Conservation (phyloP, 768 basidiomycete species). For the Suillus placidus region DNA sequence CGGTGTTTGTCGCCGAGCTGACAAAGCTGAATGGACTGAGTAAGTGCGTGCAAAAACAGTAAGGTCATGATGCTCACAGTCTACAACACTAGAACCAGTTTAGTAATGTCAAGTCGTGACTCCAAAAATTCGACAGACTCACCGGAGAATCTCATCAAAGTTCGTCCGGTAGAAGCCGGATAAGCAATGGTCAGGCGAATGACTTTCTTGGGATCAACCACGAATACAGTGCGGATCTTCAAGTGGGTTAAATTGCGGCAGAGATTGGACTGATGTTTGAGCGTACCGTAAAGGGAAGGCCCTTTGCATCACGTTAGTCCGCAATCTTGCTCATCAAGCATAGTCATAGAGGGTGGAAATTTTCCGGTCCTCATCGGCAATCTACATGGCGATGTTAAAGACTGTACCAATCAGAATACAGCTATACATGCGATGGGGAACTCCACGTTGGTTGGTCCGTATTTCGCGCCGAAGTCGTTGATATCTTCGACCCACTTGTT, state of each 20-base stretch:
- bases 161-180: constrained; percentile 94
- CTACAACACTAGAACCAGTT: constrained; percentile 61
- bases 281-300: constrained; percentile 87
- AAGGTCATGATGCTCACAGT: constrained; percentile 46
- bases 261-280: neutral
- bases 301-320: constrained; percentile 85
- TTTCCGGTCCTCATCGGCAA: constrained; percentile 88
- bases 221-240: constrained; percentile 92
- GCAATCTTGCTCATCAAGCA: constrained; percentile 96
- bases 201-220: constrained; percentile 95
- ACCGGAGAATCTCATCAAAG: constrained; percentile 75
- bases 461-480: constrained; percentile 73
- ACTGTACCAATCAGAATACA: neutral
- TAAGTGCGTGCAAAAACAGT: constrained; percentile 8
- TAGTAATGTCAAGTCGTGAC: constrained; percentile 11
- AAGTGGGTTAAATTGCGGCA: constrained; percentile 7
- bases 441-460: constrained; percentile 70
- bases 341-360: constrained; percentile 89
- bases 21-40: constrained; percentile 51
- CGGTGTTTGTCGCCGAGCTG: constrained; percentile 88
- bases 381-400: constrained; percentile 46
- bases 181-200: constrained; percentile 91
- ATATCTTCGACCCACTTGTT: constrained; percentile 88
- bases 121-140: constrained; percentile 1
- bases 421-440: constrained; percentile 83